A percentile compares a stretch with the other conserved stretches of the same genome.
phyloP scores from a whole-genome alignment of 2,329 filamentous ascomycete genomes.

The Metarhizium anisopliae region DNA sequence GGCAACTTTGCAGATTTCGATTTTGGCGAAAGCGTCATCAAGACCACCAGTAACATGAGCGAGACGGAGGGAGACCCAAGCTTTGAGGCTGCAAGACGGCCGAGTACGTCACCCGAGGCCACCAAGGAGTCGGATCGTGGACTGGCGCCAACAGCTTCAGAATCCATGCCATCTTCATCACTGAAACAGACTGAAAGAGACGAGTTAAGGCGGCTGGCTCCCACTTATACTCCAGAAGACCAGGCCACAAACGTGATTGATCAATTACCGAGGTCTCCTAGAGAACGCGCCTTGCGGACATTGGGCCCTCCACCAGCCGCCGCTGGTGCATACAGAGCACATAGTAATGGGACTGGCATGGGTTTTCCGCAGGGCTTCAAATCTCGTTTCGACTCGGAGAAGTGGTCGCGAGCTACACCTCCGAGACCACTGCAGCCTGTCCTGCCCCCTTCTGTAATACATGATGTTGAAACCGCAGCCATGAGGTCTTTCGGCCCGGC shows the following conservation, averaged over 20 bases:
- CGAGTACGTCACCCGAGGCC: background rate
- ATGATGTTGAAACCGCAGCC: constrained; percentile 8
- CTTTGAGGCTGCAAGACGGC: background rate
- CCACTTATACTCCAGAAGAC: background rate
- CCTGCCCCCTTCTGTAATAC: constrained; percentile 12
- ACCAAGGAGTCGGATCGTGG: background rate
- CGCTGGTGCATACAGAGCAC: background rate
- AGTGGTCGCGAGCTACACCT: constrained; percentile 11
- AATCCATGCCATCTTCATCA: background rate
- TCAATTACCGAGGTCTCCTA: constrained; percentile 3
- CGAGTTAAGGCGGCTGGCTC: constrained; percentile 3
- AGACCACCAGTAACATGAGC: constrained; percentile 2
- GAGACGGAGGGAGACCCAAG: background rate
- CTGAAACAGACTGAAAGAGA: constrained; percentile 8
- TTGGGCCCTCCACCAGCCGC: constrained; percentile 3
- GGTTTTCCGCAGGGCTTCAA: constrained; percentile 12
- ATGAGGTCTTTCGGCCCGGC: constrained; percentile 16
- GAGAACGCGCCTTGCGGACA: background rate
- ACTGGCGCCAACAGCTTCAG: background rate
- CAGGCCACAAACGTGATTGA: constrained; percentile 3
- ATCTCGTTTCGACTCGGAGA: constrained; percentile 15
- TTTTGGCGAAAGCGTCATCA: constrained; percentile 24
- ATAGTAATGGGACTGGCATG: background rate
- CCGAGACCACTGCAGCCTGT: constrained; percentile 14
- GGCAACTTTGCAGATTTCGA: constrained; percentile 30